Percentiles rank a stretch among this genome's conserved stretches.
phyloP scores from a whole-genome alignment of 345 rosid species.

The Pelargonium nanum region DNA sequence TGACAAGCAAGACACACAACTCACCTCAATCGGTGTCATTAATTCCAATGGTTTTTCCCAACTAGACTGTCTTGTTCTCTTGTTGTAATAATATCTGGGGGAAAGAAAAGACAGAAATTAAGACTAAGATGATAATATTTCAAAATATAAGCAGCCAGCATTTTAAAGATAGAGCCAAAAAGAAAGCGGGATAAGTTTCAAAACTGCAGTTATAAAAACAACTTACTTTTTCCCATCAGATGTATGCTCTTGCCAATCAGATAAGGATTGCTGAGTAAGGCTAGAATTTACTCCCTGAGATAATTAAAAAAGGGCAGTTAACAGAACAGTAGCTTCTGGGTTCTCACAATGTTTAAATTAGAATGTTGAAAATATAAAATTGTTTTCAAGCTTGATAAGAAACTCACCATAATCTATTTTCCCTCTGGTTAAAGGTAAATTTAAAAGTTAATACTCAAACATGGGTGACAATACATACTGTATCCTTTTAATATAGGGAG shows the following conservation, averaged over 20 bases:
- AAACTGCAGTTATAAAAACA: constrained; percentile 12
- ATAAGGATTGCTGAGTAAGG: constrained; percentile 42
- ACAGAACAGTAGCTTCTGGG: too few relatives aligned
- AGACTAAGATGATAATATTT: not conserved
- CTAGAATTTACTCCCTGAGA: constrained; percentile 29
- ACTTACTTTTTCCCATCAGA: constrained; percentile 83
- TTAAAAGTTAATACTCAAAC: too few relatives aligned
- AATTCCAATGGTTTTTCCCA: constrained; percentile 96
- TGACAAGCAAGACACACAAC: constrained; percentile 11
- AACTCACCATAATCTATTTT: too few relatives aligned
- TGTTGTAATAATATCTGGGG: constrained; percentile 86
- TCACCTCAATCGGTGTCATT: constrained; percentile 96
- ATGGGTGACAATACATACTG: too few relatives aligned
- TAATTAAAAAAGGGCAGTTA: not conserved
- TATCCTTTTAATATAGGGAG: too few relatives aligned
- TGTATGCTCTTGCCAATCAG: constrained; percentile 94
- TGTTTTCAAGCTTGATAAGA: too few relatives aligned
- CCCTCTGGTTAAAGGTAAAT: too few relatives aligned
- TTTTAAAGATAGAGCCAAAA: not conserved
- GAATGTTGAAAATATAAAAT: not conserved
- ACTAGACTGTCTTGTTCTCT: constrained; percentile 84
- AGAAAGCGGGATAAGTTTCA: not conserved
- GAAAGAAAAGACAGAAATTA: constrained; percentile 2
- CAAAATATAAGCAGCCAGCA: not conserved
- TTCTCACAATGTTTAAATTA: not conserved